Evolutionary conservation across 2,329 filamentous ascomycete species (phyloP).

Genomic region (Akanthomyces lecanii): DNA sequence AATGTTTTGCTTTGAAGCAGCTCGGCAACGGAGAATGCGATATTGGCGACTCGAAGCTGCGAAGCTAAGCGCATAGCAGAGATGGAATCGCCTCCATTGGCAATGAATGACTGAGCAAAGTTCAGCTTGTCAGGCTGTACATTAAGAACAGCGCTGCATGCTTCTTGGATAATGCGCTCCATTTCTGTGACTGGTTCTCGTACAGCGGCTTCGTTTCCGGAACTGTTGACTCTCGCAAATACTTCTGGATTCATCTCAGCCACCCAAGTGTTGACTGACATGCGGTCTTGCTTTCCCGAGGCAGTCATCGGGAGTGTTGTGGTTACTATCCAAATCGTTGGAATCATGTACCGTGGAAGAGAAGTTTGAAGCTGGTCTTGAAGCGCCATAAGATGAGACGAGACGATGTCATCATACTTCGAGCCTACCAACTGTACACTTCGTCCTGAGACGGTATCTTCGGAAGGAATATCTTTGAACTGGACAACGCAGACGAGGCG

Average conservation of each 20-base stretch:
- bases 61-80: conserved; percentile 31
- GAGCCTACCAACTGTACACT: not conserved
- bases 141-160: conserved; percentile 38
- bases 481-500: not conserved
- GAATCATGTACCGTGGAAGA: not conserved
- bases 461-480: not conserved
- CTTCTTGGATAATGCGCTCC: not conserved
- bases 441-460: no score
- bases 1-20: not conserved
- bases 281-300: not conserved
- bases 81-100: conserved; percentile 42
- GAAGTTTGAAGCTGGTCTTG: not conserved
- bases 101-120: conserved; percentile 33
- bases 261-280: not conserved
- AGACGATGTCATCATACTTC: not conserved
- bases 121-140: conserved; percentile 28
- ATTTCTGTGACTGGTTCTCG: not conserved
- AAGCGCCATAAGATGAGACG: not conserved
- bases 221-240: not conserved
- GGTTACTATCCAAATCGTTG: not conserved
- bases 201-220: not conserved
- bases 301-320: not conserved
- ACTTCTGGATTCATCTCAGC: not conserved
- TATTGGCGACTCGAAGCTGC: not conserved
- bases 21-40: not conserved